These are phyloP conservation scores for Saitozyma podzolica DNA, from an alignment of 768 basidiomycete species.

Conservation along the genomic window DNA sequence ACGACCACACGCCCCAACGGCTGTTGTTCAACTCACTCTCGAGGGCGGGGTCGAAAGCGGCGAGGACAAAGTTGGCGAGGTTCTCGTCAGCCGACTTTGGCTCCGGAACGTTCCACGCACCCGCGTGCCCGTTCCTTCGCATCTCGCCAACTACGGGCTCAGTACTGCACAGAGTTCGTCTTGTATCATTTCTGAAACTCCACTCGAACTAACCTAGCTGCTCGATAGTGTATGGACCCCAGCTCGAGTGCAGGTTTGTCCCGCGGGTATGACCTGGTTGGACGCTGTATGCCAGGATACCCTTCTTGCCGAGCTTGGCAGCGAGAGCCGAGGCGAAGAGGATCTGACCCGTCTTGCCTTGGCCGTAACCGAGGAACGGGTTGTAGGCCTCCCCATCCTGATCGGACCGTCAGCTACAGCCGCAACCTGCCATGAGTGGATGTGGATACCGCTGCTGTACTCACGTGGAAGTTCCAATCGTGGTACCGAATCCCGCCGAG, in stretches of 20 bases:
- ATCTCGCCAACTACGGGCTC: no score
- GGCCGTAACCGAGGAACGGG: background rate
- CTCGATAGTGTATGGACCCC: background rate
- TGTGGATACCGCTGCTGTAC: background rate
- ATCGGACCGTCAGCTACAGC: background rate
- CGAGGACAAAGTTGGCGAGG: background rate
- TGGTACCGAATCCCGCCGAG: background rate
- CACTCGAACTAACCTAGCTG: background rate
- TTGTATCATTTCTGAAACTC: no score
- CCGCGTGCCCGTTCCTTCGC: no score
- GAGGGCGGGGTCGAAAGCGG: background rate
- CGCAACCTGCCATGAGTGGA: background rate
- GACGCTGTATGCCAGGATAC: slow-evolving; percentile 2
- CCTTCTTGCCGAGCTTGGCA: slow-evolving; percentile 1
- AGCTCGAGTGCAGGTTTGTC: background rate
- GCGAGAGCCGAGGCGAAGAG: slow-evolving; percentile 4
- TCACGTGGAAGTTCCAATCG: slow-evolving; percentile 1
- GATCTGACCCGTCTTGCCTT: slow-evolving; percentile 6
- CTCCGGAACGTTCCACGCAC: background rate
- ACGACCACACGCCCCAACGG: background rate
- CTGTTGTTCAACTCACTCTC: background rate
- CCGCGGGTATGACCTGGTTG: slow-evolving; percentile 1
- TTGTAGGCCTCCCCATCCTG: slow-evolving; percentile 4
- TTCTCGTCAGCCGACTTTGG: background rate
- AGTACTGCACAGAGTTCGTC: no score